Percentiles rank a stretch among this genome's conserved stretches.
These are phyloP conservation scores for Zygoascus tannicola DNA, from an alignment of 805 yeast species.

Conservation along the genomic window DNA sequence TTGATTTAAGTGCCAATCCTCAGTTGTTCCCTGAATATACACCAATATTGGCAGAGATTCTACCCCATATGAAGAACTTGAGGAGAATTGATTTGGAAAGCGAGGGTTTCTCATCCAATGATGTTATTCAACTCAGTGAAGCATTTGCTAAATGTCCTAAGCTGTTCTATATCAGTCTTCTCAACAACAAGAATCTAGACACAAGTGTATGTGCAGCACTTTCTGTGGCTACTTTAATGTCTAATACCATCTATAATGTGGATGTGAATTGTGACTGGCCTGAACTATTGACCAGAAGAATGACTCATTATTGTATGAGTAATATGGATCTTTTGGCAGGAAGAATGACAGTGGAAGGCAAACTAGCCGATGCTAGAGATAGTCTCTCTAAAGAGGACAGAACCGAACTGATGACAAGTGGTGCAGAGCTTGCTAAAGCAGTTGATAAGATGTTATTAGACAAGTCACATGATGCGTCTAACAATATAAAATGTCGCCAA, in stretches of 20 bases:
- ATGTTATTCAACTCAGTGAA: constrained; percentile 53
- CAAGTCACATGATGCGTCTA: constrained; percentile 1
- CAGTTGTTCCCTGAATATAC: constrained; percentile 55
- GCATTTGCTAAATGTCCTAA: constrained; percentile 58
- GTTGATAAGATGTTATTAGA: constrained; percentile 16
- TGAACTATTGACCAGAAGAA: constrained; percentile 52
- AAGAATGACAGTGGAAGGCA: constrained; percentile 23
- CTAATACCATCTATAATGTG: constrained; percentile 54
- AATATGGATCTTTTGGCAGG: constrained; percentile 40
- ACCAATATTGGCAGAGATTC: constrained; percentile 46
- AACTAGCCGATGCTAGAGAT: constrained; percentile 25
- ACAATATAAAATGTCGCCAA: constrained; percentile 11
- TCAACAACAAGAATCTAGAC: constrained; percentile 52
- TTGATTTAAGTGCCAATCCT: constrained; percentile 68
- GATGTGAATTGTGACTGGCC: constrained; percentile 61
- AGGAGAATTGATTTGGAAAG: constrained; percentile 63
- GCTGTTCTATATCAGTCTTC: constrained; percentile 58
- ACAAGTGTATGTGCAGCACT: constrained; percentile 55
- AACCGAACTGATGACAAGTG: constrained; percentile 29
- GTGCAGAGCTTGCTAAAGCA: constrained; percentile 18
- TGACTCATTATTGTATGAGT: constrained; percentile 72
- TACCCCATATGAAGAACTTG: constrained; percentile 61
- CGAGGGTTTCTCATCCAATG: constrained; percentile 48
- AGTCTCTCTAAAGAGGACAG: constrained; percentile 9
- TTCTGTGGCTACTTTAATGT: constrained; percentile 57